These are phyloP conservation scores for Mycena capillaripes DNA, from an alignment of 768 basidiomycete genomes.

Conservation along the genomic window DNA sequence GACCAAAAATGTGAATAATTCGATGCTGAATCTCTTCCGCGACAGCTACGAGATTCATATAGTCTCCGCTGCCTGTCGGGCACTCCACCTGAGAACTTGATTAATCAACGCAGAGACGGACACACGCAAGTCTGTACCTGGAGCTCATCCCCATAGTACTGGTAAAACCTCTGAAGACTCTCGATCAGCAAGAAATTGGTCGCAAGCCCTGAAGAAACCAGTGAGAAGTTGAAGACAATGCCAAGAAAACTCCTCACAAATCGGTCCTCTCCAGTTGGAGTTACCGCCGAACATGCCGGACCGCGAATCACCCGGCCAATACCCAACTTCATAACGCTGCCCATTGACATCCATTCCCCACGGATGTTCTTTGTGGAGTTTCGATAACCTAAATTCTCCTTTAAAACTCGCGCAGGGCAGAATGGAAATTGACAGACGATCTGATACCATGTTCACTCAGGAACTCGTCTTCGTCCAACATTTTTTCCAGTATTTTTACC, in stretches of 20 bases:
- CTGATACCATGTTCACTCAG: slow-evolving; percentile 95
- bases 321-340: slow-evolving; percentile 90
- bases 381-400: slow-evolving; percentile 74
- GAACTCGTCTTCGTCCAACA: slow-evolving; percentile 98
- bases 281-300: slow-evolving; percentile 99
- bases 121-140: slow-evolving; percentile 56
- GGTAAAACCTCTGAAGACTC: slow-evolving; percentile 96
- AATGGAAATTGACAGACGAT: slow-evolving; percentile 73
- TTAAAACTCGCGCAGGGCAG: not conserved
- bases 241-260: slow-evolving; percentile 64
- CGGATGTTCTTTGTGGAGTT: slow-evolving; percentile 90
- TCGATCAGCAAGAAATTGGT: slow-evolving; percentile 97
- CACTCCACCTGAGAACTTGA: slow-evolving; percentile 80
- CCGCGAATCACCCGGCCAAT: slow-evolving; percentile 98
- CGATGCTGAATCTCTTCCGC: slow-evolving; percentile 99
- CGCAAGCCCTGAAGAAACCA: slow-evolving; percentile 79
- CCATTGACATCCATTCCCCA: slow-evolving; percentile 97
- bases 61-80: slow-evolving; percentile 96
- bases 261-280: slow-evolving; percentile 97
- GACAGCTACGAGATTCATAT: slow-evolving; percentile 94
- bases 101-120: not conserved
- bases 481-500: slow-evolving; percentile 90
- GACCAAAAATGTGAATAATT: slow-evolving; percentile 98
- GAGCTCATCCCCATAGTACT: slow-evolving; percentile 95
- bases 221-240: slow-evolving; percentile 9